phyloP scores from a whole-genome alignment of 176 grass and related monocot species.

The Rhynchospora pubera region DNA sequence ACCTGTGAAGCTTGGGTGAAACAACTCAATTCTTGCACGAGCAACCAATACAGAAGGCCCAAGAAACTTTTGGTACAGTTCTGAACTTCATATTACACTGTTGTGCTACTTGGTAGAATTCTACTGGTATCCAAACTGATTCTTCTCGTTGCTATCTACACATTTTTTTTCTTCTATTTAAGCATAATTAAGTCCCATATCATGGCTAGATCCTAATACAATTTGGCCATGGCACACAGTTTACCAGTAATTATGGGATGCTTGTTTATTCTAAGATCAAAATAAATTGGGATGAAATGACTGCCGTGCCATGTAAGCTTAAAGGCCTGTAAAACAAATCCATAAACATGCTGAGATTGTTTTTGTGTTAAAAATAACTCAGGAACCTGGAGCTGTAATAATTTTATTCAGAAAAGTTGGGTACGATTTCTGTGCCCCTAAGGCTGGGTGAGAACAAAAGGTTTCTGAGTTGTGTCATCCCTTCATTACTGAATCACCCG shows the following conservation, averaged over 20 bases:
- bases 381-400: background rate
- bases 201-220: background rate
- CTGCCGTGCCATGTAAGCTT: background rate
- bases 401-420: background rate
- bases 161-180: no score
- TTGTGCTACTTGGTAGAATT: background rate
- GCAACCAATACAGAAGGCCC: conserved; percentile 45
- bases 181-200: background rate
- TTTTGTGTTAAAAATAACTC: background rate
- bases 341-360: background rate
- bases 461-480: background rate
- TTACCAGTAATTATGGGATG: background rate
- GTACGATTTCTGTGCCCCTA: background rate
- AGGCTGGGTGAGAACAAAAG: background rate
- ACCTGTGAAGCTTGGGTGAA: conserved; percentile 69
- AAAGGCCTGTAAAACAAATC: background rate
- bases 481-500: background rate
- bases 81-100: background rate
- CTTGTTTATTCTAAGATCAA: background rate
- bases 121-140: background rate
- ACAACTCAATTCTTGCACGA: conserved; percentile 33
- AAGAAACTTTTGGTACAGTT: conserved; percentile 69
- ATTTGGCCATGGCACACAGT: background rate
- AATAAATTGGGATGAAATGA: background rate
- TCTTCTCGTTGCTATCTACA: background rate